Conservation (phyloP, 2,329 filamentous ascomycete genomes). For the Ilyonectria mors-panacis region DNA sequence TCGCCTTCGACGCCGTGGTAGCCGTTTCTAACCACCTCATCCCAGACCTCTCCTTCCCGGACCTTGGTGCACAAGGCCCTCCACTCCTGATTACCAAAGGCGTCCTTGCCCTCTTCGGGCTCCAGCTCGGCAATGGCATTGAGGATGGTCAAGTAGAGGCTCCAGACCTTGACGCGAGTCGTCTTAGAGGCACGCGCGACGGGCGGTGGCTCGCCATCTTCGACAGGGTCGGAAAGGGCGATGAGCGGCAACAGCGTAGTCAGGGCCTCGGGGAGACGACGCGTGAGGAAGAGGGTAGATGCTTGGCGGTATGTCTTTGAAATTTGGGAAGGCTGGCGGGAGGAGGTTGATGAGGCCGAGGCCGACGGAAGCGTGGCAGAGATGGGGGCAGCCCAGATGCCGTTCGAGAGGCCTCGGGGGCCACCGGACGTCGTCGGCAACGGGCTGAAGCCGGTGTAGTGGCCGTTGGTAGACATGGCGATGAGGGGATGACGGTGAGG, state of each 20-base stretch:
- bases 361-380: constrained; percentile 53
- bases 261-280: constrained; percentile 90
- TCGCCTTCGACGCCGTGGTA: constrained; percentile 91
- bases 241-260: constrained; percentile 89
- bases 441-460: constrained; percentile 62
- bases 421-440: constrained; percentile 54
- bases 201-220: constrained; percentile 74
- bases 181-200: constrained; percentile 85
- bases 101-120: constrained; percentile 88
- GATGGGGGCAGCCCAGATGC: constrained; percentile 74
- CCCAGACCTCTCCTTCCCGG: constrained; percentile 93
- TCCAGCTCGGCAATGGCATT: constrained; percentile 93
- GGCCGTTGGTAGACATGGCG: constrained; percentile 62
- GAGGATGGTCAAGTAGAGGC: constrained; percentile 92
- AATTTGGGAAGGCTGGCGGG: constrained; percentile 79
- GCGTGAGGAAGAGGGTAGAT: constrained; percentile 93
- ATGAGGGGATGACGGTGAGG: constrained; percentile 27
- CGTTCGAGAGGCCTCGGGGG: constrained; percentile 64
- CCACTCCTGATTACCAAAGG: constrained; percentile 90
- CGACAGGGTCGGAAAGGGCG: constrained; percentile 67
- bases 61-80: constrained; percentile 86
- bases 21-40: constrained; percentile 88
- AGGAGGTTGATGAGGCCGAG: constrained; percentile 73
- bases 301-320: constrained; percentile 96
- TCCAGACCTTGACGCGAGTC: constrained; percentile 96